Evolutionary conservation across 805 yeast species (phyloP), one percentile per base, ranked within the genome.

Genomic region (Lachancea waltii): DNA sequence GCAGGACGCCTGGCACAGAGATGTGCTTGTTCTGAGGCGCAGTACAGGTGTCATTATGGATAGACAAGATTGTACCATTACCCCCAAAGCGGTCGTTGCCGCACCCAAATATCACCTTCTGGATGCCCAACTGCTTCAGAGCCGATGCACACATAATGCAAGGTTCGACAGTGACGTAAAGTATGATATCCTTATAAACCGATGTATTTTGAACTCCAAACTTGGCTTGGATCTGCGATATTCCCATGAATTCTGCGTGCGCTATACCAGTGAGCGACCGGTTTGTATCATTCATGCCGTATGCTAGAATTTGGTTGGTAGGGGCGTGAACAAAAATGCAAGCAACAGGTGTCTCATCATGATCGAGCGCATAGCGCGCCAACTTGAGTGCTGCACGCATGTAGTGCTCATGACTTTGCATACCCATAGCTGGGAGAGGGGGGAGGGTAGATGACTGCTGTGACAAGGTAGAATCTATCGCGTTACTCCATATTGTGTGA

Each of bases 91-190:
- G 63, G 45, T 90, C 97, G 57, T 92, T 92, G 0, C 86, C 92
- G 53, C 96, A 89, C 0, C 98, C 97, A 53, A 85, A 92, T 32
- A 79, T 78, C 1, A 90, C 95, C 28, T 68, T 66, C 21, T 75
- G 62, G 8, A 92, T 76, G 1, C 82, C 81, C 32, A 89, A 58
- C 50, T 92, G 98, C 42, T 89, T 71, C 28, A 92, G 62, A 2
- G 95, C 87, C 28, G 92, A 78, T 0, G 96, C 97, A 65, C 98
- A 92, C 98, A 92, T 92, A 6, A 92, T 82, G 56, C 98, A 92
- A 0, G 98, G 98, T 60, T 92, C 98, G 0, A 92, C 97, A 0
- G 97, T 87, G 18, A 92, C 98, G 58, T 87, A 90, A 6, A 92
- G 67, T 21, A 76, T 78, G 3, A 84, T 68, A 18, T 79, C 73